Evolutionary conservation across 2,329 filamentous ascomycete species (phyloP).

Genomic region (Colletotrichum sp.): DNA sequence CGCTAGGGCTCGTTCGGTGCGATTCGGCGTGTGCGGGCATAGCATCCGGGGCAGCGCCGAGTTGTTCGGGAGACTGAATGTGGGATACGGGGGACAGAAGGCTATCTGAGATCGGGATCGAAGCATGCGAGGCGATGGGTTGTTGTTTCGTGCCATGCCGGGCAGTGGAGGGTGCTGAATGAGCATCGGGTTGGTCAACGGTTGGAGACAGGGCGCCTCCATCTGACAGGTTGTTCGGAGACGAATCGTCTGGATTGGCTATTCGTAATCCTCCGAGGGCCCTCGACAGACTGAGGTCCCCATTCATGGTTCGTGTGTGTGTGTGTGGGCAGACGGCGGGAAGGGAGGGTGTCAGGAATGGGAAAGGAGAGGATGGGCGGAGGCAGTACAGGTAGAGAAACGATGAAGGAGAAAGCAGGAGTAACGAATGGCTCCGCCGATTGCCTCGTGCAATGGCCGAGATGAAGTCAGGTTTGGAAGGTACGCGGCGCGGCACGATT

Average conservation of each 20-base stretch:
- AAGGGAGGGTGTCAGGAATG: neutral
- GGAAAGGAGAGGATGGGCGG: neutral
- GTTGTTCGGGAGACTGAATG: neutral
- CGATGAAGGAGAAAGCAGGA: neutral
- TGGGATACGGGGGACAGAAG: neutral
- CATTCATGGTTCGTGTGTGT: constrained; percentile 71
- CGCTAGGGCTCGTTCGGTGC: constrained; percentile 9
- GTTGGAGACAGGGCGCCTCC: constrained; percentile 30
- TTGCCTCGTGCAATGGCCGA: neutral
- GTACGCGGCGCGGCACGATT: constrained; percentile 1
- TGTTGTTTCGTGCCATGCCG: neutral
- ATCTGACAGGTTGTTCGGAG: neutral
- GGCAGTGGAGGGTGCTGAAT: neutral
- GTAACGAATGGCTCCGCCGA: neutral
- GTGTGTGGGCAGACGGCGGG: neutral
- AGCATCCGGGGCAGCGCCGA: constrained; percentile 25
- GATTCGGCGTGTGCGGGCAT: constrained; percentile 29
- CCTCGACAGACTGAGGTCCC: constrained; percentile 90
- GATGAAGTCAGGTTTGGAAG: constrained; percentile 1
- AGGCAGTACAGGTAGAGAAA: neutral
- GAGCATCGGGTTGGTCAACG: constrained; percentile 22
- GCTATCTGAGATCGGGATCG: constrained; percentile 1
- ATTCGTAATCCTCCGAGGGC: constrained; percentile 94
- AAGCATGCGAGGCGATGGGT: neutral
- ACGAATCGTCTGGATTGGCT: constrained; percentile 79